A percentile compares a stretch with the other conserved stretches of the same genome.
These are phyloP conservation scores for Lepiota venenata DNA, from an alignment of 768 basidiomycete species.

Conservation along the genomic window DNA sequence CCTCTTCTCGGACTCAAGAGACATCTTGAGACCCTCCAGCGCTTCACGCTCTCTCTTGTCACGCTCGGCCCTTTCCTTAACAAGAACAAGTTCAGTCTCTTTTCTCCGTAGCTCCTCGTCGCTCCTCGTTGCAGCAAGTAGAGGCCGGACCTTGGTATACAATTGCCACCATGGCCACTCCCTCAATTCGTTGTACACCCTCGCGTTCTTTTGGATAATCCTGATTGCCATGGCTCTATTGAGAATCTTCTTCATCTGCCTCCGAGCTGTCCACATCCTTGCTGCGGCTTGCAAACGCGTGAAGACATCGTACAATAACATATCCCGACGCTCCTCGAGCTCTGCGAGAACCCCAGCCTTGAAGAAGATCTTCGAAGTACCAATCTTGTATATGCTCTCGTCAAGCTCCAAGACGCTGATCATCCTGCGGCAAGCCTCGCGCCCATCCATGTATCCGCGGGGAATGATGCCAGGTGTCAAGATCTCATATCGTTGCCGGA, in stretches of 20 bases:
- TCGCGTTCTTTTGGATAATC: conserved; percentile 92
- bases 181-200: conserved; percentile 82
- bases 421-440: conserved; percentile 91
- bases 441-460: conserved; percentile 95
- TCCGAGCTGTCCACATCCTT: conserved; percentile 79
- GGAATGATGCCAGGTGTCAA: conserved; percentile 93
- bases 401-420: conserved; percentile 88
- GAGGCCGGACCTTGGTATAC: conserved; percentile 92
- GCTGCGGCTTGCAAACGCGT: conserved; percentile 84
- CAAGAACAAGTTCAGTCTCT: conserved; percentile 75
- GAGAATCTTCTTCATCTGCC: conserved; percentile 92
- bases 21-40: conserved; percentile 76
- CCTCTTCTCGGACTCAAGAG: conserved; percentile 79
- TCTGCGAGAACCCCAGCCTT: conserved; percentile 97
- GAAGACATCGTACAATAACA: conserved; percentile 85
- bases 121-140: conserved; percentile 87
- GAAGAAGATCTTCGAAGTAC: conserved; percentile 98
- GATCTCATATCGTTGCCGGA: conserved; percentile 94
- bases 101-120: conserved; percentile 91
- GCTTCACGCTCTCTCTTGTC: conserved; percentile 81
- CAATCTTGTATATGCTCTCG: conserved; percentile 80
- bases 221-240: conserved; percentile 89
- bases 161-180: conserved; percentile 99
- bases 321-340: conserved; percentile 89
- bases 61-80: conserved; percentile 82